Evolutionary conservation across 192 early-diverging fungal species (phyloP).

Genomic region (Umbelopsis sp.): DNA sequence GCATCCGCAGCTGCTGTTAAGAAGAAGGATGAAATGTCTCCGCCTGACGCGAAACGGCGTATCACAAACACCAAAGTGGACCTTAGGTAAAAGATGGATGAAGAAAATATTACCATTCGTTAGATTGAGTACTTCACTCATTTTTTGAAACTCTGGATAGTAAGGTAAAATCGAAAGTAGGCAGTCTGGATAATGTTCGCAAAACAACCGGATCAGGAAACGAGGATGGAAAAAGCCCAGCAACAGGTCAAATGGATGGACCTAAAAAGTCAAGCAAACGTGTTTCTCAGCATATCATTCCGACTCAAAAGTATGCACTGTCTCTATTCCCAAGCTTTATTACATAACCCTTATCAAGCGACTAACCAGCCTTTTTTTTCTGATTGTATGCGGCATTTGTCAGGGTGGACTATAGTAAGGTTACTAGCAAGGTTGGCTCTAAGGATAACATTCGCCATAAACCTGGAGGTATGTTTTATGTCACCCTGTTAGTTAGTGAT

Average conservation of each 20-base stretch:
- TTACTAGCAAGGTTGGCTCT: conserved; percentile 18
- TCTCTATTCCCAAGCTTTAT: not conserved
- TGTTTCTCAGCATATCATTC: conserved; percentile 1
- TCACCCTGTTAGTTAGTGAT: not conserved
- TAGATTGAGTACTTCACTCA: not conserved
- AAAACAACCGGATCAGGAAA: not conserved
- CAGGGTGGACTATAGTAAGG: conserved; percentile 19
- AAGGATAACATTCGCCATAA: conserved; percentile 27
- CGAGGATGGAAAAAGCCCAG: not conserved
- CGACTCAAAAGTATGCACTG: conserved; percentile 1
- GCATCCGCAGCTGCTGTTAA: not conserved
- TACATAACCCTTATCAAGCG: not conserved
- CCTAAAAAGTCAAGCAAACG: conserved; percentile 5
- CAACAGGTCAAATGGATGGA: conserved; percentile 10
- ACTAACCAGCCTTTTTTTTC: not conserved
- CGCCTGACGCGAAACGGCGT: conserved; percentile 5
- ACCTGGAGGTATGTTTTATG: conserved; percentile 6
- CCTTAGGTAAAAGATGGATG: not conserved
- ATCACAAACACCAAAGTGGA: not conserved
- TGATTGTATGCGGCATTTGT: not conserved
- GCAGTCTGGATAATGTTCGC: conserved; percentile 11
- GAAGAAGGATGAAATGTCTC: conserved; percentile 5
- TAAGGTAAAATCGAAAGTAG: conserved; percentile 9
- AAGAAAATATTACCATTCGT: not conserved
- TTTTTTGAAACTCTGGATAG: not conserved